Base-by-base conservation (phyloP, 2,329 filamentous ascomycete genomes). In the Celoporthe dispersa region DNA sequence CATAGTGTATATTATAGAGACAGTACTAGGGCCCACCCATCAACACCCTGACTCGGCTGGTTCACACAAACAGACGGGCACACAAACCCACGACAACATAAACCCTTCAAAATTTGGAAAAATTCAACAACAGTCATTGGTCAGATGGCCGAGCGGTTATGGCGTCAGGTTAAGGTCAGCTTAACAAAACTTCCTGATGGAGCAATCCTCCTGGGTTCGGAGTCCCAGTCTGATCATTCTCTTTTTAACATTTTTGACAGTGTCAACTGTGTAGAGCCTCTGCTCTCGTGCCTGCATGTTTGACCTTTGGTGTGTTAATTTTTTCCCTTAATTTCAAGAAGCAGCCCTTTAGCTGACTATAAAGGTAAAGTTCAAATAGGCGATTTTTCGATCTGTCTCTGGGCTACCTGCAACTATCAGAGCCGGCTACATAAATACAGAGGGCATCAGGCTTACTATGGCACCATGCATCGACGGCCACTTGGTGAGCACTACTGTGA, bases 91-190 rank as follows among this genome's bases (percentile, higher is more conserved):
- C 51, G 28, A 19, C 55, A 16, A 59, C 31, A 62, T 62, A 25
- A 62, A 25, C 22, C 35, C 7, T 35, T 3, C 33, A 9, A 14
- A 62, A 39, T 62, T 62, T 0, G 1, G 16, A 11, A 25, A 62
- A 41, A 39, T 62, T 35, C 35, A 25, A 5, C 59, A 62, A 62
- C 35, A 41, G 25, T 28, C n/a, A 39, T 62, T 37, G 60, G 60
- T 63, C 19, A 63, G 60, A 41, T 63, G 60, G 60, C 60, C 60
- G 60, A 63, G 60, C 35, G 60, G 60, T 63, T 63, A 63, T 63
- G 60, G 60, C 60, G 60, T 37, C 60, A 60, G 57, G 57, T 60
- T 60, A 60, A 60, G 57, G 57, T 37, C 22, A 60, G 19, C 57
- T 60, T 60, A 60, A 60, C 57, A 60, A 5, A n/a, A n/a, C 16